phyloP scores from a whole-genome alignment of 208 protist genomes.

The Herpetomonas samuelpessoai region DNA sequence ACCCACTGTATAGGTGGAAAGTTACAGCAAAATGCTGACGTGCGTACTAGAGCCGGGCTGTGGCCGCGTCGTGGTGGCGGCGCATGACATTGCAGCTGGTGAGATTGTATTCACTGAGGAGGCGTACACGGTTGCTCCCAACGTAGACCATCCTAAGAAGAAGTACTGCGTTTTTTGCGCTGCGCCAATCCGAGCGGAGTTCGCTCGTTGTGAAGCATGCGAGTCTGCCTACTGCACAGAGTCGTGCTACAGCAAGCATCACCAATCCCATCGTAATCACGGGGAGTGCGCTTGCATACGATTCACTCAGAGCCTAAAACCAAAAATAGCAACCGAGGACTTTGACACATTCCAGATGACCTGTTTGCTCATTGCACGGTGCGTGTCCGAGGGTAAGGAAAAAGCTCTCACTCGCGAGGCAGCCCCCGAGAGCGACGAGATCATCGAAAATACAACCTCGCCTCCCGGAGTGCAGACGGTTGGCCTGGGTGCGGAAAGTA shows the following conservation, averaged over 20 bases:
- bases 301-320: constrained; percentile 10
- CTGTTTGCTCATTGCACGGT: constrained; percentile 16
- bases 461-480: constrained; percentile 17
- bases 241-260: too few species aligned
- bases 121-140: constrained; percentile 21
- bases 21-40: too few species aligned
- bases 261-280: constrained; percentile 8
- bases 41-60: constrained; percentile 14
- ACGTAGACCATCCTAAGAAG: constrained; percentile 7
- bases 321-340: constrained; percentile 21
- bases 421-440: background rate
- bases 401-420: background rate
- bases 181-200: too few species aligned
- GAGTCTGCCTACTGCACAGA: background rate
- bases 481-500: constrained; percentile 12
- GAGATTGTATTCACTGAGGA: constrained; percentile 28
- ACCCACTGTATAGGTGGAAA: too few species aligned
- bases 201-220: constrained; percentile 11
- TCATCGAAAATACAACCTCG: background rate
- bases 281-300: constrained; percentile 27
- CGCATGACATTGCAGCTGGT: constrained; percentile 18
- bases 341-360: constrained; percentile 29
- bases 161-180: constrained; percentile 25
- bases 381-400: constrained; percentile 20
- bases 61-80: constrained; percentile 23